Conservation (phyloP, 768 basidiomycete genomes). For the Mycena filopes region DNA sequence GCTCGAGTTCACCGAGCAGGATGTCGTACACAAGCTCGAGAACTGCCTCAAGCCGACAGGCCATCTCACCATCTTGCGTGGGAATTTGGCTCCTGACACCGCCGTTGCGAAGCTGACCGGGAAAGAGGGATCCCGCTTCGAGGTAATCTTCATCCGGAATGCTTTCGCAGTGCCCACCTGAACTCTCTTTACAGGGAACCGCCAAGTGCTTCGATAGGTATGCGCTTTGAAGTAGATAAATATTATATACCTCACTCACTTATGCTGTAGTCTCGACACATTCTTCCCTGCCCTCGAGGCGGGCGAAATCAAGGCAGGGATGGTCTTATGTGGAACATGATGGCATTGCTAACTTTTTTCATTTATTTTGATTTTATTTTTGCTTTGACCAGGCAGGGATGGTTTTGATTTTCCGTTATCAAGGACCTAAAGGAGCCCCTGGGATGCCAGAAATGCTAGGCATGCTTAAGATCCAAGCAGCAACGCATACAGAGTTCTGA, state of each 20-base stretch:
- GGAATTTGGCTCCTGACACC: slow-evolving; percentile 88
- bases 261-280: slow-evolving; percentile 59
- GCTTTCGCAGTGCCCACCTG: neutral
- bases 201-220: slow-evolving; percentile 85
- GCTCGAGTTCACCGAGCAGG: slow-evolving; percentile 76
- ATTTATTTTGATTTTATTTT: too few species aligned
- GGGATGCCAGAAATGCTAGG: slow-evolving; percentile 87
- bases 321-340: too few species aligned
- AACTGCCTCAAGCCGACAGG: slow-evolving; percentile 90
- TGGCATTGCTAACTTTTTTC: too few species aligned
- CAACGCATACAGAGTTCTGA: neutral
- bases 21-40: slow-evolving; percentile 76
- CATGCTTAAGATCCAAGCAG: slow-evolving; percentile 28
- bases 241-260: neutral
- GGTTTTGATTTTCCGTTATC: slow-evolving; percentile 86
- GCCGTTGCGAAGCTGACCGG: slow-evolving; percentile 95
- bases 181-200: slow-evolving; percentile 56
- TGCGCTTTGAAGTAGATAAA: slow-evolving; percentile 21
- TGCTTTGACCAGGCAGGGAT: slow-evolving; percentile 76
- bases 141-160: slow-evolving; percentile 53
- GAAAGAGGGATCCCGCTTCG: slow-evolving; percentile 88
- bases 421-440: slow-evolving; percentile 91
- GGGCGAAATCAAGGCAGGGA: slow-evolving; percentile 81
- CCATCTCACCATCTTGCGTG: slow-evolving; percentile 87
- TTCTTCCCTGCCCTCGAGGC: slow-evolving; percentile 81